These are phyloP conservation scores for Solanum neorickii DNA, from an alignment of 257 asterid genomes.

Conservation along the genomic window DNA sequence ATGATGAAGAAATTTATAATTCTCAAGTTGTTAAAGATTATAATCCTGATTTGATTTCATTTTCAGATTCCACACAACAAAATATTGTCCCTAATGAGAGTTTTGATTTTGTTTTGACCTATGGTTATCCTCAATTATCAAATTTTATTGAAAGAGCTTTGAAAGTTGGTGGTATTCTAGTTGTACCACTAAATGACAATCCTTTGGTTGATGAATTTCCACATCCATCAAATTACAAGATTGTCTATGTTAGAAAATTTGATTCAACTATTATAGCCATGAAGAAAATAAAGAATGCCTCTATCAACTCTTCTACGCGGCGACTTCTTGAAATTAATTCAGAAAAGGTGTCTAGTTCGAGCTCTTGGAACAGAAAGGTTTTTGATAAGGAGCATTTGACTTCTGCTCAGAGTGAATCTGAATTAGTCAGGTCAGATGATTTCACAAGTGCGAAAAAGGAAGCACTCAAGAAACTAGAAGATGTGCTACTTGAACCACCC, in stretches of 20 bases:
- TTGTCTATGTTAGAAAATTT: slow-evolving; percentile 14
- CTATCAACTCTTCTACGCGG: background rate
- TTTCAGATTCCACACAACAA: background rate
- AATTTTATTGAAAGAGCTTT: slow-evolving; percentile 9
- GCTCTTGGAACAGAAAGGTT: background rate
- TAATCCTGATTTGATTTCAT: slow-evolving; percentile 3
- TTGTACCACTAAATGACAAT: background rate
- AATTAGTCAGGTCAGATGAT: background rate
- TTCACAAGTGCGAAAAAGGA: slow-evolving; percentile 3
- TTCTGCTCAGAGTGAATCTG: background rate
- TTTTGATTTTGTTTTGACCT: slow-evolving; percentile 11
- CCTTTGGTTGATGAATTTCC: background rate
- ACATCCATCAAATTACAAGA: slow-evolving; percentile 10
- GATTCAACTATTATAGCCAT: slow-evolving; percentile 12
- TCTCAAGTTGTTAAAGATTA: background rate
- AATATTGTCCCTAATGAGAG: background rate
- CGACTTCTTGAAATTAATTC: background rate
- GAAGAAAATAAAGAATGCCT: background rate
- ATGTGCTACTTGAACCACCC: slow-evolving; percentile 30
- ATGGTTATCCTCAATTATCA: background rate
- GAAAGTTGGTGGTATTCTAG: slow-evolving; percentile 15
- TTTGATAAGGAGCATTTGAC: background rate
- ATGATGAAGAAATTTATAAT: background rate
- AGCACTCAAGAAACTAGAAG: slow-evolving; percentile 22
- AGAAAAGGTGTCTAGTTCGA: background rate